A percentile compares a stretch with the other conserved stretches of the same genome.
Evolutionary conservation across 345 rosid species (phyloP).

Genomic region (Geranium rotundifolium): DNA sequence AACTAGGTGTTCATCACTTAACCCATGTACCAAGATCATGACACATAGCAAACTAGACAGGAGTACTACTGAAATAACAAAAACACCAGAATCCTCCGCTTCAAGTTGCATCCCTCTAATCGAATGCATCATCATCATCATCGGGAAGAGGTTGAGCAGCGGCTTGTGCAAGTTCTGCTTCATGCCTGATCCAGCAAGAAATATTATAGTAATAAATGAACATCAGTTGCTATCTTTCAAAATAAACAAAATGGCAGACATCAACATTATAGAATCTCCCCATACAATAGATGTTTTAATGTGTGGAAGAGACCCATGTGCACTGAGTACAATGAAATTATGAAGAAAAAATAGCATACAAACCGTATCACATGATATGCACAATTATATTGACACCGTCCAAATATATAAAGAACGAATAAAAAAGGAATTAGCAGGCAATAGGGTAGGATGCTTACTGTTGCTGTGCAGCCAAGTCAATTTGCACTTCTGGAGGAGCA

Average conservation of each 20-base stretch:
- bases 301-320: too few relatives aligned
- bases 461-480: conserved; percentile 69
- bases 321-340: too few relatives aligned
- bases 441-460: conserved; percentile 35
- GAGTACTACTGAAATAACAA: background rate
- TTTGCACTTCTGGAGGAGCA: conserved; percentile 84
- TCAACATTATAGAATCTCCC: too few relatives aligned
- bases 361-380: too few relatives aligned
- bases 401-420: too few relatives aligned
- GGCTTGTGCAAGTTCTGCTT: conserved; percentile 62
- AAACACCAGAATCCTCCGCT: background rate
- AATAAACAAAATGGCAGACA: too few relatives aligned
- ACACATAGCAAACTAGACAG: background rate
- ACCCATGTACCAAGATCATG: background rate
- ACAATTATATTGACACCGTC: too few relatives aligned
- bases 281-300: too few relatives aligned
- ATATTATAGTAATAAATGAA: too few relatives aligned
- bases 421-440: background rate
- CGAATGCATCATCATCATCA: conserved; percentile 61
- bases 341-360: too few relatives aligned
- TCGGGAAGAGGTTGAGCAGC: conserved; percentile 78
- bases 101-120: conserved; percentile 17
- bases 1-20: background rate
- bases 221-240: background rate
- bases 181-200: conserved; percentile 38